These are phyloP conservation scores for Emergomyces africanus DNA, from an alignment of 2,329 filamentous ascomycete genomes.

Conservation along the genomic window DNA sequence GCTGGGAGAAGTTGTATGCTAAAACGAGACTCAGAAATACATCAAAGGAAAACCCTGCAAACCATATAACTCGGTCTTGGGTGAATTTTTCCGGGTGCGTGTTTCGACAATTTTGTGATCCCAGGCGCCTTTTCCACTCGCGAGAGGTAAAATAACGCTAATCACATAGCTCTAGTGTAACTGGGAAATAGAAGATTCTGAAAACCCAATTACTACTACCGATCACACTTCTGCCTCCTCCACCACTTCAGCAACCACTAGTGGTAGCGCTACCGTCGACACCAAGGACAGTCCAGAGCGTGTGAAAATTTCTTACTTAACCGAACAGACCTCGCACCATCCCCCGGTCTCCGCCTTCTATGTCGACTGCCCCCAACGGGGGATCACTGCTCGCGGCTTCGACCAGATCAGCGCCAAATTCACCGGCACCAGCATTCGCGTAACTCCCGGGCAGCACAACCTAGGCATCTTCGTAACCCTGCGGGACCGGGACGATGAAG, in stretches of 20 bases:
- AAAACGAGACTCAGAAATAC: constrained; percentile 55
- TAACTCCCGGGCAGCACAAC: constrained; percentile 85
- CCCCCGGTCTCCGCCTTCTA: constrained; percentile 95
- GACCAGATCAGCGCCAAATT: constrained; percentile 98
- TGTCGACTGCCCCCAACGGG: constrained; percentile 82
- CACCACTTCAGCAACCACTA: constrained; percentile 16
- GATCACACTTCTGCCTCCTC: background rate
- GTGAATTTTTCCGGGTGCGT: constrained; percentile 89
- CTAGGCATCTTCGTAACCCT: constrained; percentile 89
- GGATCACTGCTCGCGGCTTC: constrained; percentile 75
- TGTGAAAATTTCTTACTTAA: constrained; percentile 81
- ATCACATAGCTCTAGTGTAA: constrained; percentile 52
- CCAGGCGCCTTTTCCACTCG: background rate
- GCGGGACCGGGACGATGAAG: constrained; percentile 67
- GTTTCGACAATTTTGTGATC: background rate
- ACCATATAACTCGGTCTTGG: constrained; percentile 92
- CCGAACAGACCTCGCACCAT: constrained; percentile 96
- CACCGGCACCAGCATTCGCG: constrained; percentile 86
- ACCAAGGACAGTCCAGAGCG: constrained; percentile 27
- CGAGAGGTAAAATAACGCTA: constrained; percentile 7
- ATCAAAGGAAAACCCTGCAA: constrained; percentile 98
- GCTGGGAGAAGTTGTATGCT: constrained; percentile 9
- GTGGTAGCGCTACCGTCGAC: constrained; percentile 22
- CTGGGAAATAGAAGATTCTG: constrained; percentile 79
- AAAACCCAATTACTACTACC: constrained; percentile 45